A percentile compares a stretch with the other conserved stretches of the same genome.
phyloP scores from a whole-genome alignment of 78 protist species.

The Guillardia theta region DNA sequence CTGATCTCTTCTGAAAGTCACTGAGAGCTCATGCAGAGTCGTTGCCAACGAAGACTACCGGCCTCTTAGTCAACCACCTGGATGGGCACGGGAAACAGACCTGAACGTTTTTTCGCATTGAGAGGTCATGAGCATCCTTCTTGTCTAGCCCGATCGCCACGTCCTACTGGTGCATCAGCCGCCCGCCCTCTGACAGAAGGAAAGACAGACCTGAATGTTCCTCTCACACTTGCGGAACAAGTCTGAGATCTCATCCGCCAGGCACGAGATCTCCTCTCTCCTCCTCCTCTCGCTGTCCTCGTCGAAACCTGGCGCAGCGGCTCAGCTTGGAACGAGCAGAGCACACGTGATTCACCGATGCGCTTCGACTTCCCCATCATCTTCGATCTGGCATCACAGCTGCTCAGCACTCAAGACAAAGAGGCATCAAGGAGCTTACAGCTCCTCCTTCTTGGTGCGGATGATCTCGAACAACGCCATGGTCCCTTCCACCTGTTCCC shows the following conservation, averaged over 20 bases:
- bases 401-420: not conserved
- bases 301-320: too few relatives aligned
- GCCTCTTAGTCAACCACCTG: not conserved
- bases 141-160: too few relatives aligned
- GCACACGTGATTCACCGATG: too few relatives aligned
- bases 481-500: not conserved
- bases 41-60: not conserved
- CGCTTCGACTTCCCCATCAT: conserved; percentile 11
- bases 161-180: too few relatives aligned
- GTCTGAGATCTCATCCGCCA: not conserved
- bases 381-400: not conserved
- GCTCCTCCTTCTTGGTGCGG: not conserved
- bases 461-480: not conserved
- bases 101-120: not conserved
- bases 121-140: not conserved
- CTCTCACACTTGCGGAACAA: not conserved
- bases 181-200: too few relatives aligned
- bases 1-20: not conserved
- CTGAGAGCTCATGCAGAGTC: not conserved
- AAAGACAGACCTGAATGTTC: not conserved
- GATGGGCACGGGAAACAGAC: not conserved
- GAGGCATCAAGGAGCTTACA: not conserved
- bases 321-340: too few relatives aligned
- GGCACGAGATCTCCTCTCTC: not conserved
- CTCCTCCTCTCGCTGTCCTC: conserved; percentile 14